Conservation (phyloP, 495 filamentous ascomycete genomes). For the Lepidopterella palustris region DNA sequence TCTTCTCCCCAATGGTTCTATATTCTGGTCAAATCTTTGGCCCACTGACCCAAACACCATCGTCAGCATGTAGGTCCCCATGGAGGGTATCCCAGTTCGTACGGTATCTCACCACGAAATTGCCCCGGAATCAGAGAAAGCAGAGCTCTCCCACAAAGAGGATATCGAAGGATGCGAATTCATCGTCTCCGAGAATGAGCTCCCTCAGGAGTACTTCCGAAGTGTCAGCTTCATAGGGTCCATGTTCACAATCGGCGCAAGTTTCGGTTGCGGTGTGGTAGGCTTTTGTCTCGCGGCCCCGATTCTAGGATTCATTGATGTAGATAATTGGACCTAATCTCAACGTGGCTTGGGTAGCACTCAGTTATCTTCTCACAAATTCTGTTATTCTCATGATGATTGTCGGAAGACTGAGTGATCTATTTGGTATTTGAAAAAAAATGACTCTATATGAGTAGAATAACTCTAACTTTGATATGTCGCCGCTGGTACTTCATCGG, state of each 20-base stretch:
- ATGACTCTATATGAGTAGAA: too few relatives aligned
- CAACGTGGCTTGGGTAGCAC: conserved; percentile 33
- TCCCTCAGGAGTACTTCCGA: conserved; percentile 21
- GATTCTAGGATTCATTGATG: conserved; percentile 23
- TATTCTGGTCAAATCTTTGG: neutral
- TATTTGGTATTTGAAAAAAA: conserved; percentile 32
- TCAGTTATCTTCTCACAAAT: conserved; percentile 30
- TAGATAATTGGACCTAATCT: conserved; percentile 24
- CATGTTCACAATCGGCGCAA: conserved; percentile 25
- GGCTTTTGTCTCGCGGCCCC: conserved; percentile 21
- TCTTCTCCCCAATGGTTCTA: neutral
- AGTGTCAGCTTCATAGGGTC: conserved; percentile 22
- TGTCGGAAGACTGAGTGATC: conserved; percentile 33
- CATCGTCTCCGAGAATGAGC: conserved; percentile 13
- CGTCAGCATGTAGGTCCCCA: conserved; percentile 3
- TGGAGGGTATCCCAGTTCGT: conserved; percentile 1
- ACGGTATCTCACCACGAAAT: conserved; percentile 16
- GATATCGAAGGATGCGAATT: conserved; percentile 16
- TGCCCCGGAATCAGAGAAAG: conserved; percentile 11
- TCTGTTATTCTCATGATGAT: conserved; percentile 29
- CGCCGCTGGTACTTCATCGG: conserved; percentile 31
- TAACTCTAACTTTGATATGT: conserved; percentile 3
- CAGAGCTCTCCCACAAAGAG: conserved; percentile 10
- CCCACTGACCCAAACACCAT: neutral
- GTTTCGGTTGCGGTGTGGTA: conserved; percentile 22